Conservation (phyloP, 2,329 filamentous ascomycete genomes). For the Aaosphaeria pasadenensis region DNA sequence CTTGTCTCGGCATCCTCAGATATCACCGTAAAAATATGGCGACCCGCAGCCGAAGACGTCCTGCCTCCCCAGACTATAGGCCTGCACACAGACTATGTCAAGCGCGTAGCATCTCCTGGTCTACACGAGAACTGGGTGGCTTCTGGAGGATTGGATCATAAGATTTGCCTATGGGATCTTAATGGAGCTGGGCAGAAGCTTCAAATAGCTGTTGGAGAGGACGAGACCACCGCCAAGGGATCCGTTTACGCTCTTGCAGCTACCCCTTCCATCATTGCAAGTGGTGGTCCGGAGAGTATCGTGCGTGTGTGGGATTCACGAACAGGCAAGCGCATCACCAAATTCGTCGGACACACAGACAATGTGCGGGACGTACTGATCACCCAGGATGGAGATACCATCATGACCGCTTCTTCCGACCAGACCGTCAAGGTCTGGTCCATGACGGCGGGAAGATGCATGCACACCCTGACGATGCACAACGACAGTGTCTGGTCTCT, state of each 20-base stretch:
- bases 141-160: constrained; percentile 88
- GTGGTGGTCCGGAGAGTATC: constrained; percentile 89
- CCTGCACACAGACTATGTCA: constrained; percentile 93
- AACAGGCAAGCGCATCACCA: constrained; percentile 86
- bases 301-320: constrained; percentile 89
- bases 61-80: constrained; percentile 78
- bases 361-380: constrained; percentile 90
- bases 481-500: constrained; percentile 97
- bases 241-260: constrained; percentile 90
- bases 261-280: constrained; percentile 77
- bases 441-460: constrained; percentile 88
- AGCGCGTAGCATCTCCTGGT: constrained; percentile 80
- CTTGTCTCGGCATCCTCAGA: constrained; percentile 92
- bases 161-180: constrained; percentile 91
- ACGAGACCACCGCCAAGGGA: constrained; percentile 82
- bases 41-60: constrained; percentile 63
- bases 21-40: constrained; percentile 88
- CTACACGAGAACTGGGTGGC: constrained; percentile 79
- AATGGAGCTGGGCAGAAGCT: constrained; percentile 82
- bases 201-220: constrained; percentile 79
- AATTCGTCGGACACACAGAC: constrained; percentile 95
- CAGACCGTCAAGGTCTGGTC: constrained; percentile 99
- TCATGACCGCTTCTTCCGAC: constrained; percentile 92
- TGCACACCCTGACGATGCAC: constrained; percentile 99
- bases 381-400: constrained; percentile 81